A percentile compares a stretch with the other conserved stretches of the same genome.
phyloP scores from a whole-genome alignment of 2,329 filamentous ascomycete genomes.

The Talaromyces atroroseus region DNA sequence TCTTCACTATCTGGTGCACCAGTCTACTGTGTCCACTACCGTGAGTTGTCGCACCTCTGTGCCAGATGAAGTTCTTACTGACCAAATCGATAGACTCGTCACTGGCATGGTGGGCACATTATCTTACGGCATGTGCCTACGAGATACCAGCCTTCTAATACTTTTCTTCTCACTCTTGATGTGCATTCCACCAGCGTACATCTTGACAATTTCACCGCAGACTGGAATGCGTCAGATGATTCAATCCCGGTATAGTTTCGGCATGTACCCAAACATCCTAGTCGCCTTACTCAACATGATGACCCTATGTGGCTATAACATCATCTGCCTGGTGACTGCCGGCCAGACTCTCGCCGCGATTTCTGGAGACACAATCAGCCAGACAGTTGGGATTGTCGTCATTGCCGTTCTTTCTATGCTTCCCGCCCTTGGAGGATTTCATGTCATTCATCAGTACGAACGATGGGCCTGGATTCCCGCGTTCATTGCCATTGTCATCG shows the following conservation, averaged over 20 bases:
- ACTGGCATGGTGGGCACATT: slow-evolving; percentile 44
- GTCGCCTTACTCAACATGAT: slow-evolving; percentile 67
- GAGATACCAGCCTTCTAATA: slow-evolving; percentile 65
- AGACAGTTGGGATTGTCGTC: slow-evolving; percentile 62
- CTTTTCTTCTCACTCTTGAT: slow-evolving; percentile 60
- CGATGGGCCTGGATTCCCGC: slow-evolving; percentile 69
- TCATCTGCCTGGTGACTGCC: slow-evolving; percentile 73
- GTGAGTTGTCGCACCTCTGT: no score
- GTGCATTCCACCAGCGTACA: not conserved
- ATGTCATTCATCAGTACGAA: slow-evolving; percentile 71
- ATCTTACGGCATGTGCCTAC: slow-evolving; percentile 64
- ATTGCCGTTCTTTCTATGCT: slow-evolving; percentile 63
- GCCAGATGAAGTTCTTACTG: no score
- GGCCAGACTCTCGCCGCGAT: slow-evolving; percentile 72
- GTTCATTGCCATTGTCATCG: slow-evolving; percentile 63
- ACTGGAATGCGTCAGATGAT: slow-evolving; percentile 78
- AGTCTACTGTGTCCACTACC: no score
- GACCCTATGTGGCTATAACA: slow-evolving; percentile 69
- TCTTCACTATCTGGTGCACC: no score
- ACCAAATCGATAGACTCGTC: no score
- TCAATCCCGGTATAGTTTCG: slow-evolving; percentile 69
- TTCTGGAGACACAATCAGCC: slow-evolving; percentile 63
- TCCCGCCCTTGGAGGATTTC: slow-evolving; percentile 68
- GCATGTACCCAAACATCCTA: slow-evolving; percentile 31
- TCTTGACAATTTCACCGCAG: slow-evolving; percentile 51